These are phyloP conservation scores for Cornus controversa DNA, from an alignment of 148 eudicot genomes.

Conservation along the genomic window DNA sequence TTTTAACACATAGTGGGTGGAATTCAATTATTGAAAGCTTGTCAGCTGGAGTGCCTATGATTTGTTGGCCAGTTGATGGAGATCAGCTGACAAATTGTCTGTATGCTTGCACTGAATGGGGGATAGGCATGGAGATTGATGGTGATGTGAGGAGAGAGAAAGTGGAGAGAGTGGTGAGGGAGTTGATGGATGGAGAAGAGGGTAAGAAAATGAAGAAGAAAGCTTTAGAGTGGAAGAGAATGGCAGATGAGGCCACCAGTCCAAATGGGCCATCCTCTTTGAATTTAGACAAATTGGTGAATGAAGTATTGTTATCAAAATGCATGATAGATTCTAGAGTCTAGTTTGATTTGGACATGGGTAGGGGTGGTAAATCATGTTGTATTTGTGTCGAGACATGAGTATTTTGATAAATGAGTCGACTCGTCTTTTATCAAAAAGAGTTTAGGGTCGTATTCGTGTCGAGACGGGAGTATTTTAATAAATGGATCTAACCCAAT, in stretches of 20 bases:
- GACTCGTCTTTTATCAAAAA: too few relatives aligned
- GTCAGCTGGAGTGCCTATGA: constrained; percentile 24
- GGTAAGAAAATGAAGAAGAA: constrained; percentile 21
- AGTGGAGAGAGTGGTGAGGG: constrained; percentile 3
- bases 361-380: too few relatives aligned
- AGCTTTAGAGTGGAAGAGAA: constrained; percentile 17
- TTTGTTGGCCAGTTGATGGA: constrained; percentile 30
- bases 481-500: too few relatives aligned
- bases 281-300: not conserved
- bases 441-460: too few relatives aligned
- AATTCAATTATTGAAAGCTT: constrained; percentile 30
- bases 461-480: too few relatives aligned
- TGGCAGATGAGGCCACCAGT: constrained; percentile 9
- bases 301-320: too few relatives aligned
- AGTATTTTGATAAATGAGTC: too few relatives aligned
- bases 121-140: constrained; percentile 26
- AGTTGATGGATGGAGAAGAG: constrained; percentile 15
- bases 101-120: constrained; percentile 25
- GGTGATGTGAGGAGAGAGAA: constrained; percentile 25
- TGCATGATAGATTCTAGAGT: too few relatives aligned
- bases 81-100: constrained; percentile 36
- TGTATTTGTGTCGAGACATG: too few relatives aligned
- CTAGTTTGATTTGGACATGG: too few relatives aligned
- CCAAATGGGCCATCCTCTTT: constrained; percentile 6
- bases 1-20: constrained; percentile 48